phyloP scores from a whole-genome alignment of 257 asterid genomes.

The Ophiorrhiza pumila region DNA sequence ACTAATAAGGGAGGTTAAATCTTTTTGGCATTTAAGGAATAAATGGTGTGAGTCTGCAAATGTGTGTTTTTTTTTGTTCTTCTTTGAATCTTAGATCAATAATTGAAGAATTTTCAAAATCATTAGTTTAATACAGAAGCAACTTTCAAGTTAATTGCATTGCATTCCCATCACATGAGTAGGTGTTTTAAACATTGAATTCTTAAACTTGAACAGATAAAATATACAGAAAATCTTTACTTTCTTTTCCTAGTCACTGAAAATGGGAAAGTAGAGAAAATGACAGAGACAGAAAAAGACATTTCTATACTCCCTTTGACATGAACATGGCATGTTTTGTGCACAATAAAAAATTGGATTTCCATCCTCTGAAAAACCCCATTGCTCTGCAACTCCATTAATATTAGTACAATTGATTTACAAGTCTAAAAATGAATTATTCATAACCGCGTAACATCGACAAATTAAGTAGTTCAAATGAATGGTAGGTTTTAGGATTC shows the following conservation, averaged over 20 bases:
- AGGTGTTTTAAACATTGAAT: background rate
- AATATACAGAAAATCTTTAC: background rate
- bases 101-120: background rate
- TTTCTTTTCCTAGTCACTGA: background rate
- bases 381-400: background rate
- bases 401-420: too few relatives aligned
- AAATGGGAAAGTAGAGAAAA: background rate
- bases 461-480: background rate
- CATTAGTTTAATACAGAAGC: background rate
- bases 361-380: conserved; percentile 5
- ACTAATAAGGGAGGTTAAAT: background rate
- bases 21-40: background rate
- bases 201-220: background rate
- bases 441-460: too few relatives aligned
- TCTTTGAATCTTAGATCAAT: background rate
- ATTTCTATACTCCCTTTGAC: conserved; percentile 13
- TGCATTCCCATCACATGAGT: background rate
- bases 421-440: background rate
- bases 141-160: background rate
- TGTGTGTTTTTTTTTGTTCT: too few relatives aligned
- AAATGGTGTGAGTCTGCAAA: background rate
- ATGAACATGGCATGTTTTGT: conserved; percentile 21
- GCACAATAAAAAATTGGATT: conserved; percentile 1
- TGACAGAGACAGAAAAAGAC: background rate
- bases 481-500: background rate